Conservation (phyloP, 225 moss, liverwort and hornwort genomes). For the Climacium dendroides region DNA sequence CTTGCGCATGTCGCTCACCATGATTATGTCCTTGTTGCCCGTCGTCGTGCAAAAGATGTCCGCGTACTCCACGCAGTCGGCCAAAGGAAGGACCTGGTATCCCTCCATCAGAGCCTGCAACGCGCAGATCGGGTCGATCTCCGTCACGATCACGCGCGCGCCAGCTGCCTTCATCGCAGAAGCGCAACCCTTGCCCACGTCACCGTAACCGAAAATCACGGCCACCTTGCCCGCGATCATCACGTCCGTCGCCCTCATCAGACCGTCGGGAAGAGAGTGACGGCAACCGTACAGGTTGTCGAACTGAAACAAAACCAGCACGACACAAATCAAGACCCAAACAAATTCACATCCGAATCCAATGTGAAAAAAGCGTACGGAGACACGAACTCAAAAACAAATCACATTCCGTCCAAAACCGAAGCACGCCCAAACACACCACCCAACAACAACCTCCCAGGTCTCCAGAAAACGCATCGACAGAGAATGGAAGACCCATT, state of each 20-base stretch:
- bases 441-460: background rate
- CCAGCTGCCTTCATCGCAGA: conserved; percentile 87
- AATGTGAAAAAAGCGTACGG: background rate
- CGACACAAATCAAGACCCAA: background rate
- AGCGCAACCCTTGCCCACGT: conserved; percentile 87
- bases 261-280: conserved; percentile 82
- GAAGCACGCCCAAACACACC: accelerated
- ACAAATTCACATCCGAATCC: background rate
- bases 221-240: conserved; percentile 90
- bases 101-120: conserved; percentile 94
- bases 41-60: conserved; percentile 92
- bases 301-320: conserved; percentile 21
- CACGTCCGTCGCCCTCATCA: conserved; percentile 90
- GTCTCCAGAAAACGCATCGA: too few species aligned
- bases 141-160: conserved; percentile 65
- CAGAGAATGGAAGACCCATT: accelerated
- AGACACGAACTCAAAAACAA: background rate
- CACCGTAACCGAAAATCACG: conserved; percentile 79
- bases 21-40: conserved; percentile 97
- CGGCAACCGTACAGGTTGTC: conserved; percentile 94
- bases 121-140: conserved; percentile 91
- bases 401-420: background rate
- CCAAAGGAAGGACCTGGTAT: conserved; percentile 34
- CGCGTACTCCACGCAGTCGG: conserved; percentile 53
- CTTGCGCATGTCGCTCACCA: conserved; percentile 81